Base-by-base conservation (phyloP, 495 filamentous ascomycete species). In the Daldinia childiae region DNA sequence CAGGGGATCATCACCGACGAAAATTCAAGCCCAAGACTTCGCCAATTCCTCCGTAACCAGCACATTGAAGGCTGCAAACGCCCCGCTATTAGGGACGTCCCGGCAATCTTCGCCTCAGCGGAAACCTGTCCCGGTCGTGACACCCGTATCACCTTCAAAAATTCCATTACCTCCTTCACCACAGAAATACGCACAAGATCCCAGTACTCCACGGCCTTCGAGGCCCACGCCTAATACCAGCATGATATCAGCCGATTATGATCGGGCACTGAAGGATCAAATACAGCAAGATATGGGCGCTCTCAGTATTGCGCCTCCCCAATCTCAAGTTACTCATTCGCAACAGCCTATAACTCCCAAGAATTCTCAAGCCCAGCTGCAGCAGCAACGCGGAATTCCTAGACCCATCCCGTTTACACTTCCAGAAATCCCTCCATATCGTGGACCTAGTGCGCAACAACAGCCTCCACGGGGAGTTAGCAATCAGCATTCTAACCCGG, bases 121-220 rank as follows among this genome's bases (percentile, higher is more conserved):
- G 69, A 86, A 86, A 67, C 86, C 88, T 5, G 80, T 87, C 15
- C 77, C 81, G 2, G 48, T 72, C 6, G 66, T 76, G 24, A 68
- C 77, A 26, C 82, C 82, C 29, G 62, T 80, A 17, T 90, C 89
- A 7, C 90, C 91, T 24, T 80, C 87, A 4, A 89, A 88, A 66
- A 82, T 90, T 4, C 87, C 90, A 26, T 79, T 93, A 12, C 91
- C 90, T 15, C 77, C 80, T 6, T 90, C 88, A 3, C 88, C 82
- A 41, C 74, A 72, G 61, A 84, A 83, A 77, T 69, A 74, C 45
- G 39, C 58, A 1, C 68, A 75, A 39, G 77, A 78, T 57, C 77
- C 75, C 34, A 75, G 82, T 69, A 86, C 87, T 19, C 84, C 88
- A n/a, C 78, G 79, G 29, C 58, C 78, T 32, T 65, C 80, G 56